These are phyloP conservation scores for Pseudogymnoascus sp. DNA, from an alignment of 2,329 filamentous ascomycete species.

Conservation along the genomic window DNA sequence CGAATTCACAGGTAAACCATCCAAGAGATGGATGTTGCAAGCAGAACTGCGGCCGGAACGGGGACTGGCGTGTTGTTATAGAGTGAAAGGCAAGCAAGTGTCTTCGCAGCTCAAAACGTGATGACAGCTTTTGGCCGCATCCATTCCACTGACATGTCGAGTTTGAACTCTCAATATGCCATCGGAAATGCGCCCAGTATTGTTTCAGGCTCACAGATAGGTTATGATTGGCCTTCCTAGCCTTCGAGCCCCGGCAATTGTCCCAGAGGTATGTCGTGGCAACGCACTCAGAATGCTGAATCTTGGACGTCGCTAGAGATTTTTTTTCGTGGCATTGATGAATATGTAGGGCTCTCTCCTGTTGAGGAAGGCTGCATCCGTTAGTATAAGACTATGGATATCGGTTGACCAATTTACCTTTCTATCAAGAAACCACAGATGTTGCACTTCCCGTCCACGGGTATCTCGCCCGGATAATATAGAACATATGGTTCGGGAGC, in stretches of 20 bases:
- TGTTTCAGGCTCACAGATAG: not conserved
- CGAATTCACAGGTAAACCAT: not conserved
- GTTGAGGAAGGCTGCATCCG: constrained; percentile 1
- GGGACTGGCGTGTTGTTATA: constrained; percentile 2
- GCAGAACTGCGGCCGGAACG: not conserved
- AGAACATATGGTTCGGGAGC: not conserved
- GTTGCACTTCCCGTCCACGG: not conserved
- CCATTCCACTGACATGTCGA: not conserved
- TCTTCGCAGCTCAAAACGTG: not conserved
- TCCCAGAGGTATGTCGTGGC: constrained; percentile 1
- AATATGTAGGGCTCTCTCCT: constrained; percentile 8
- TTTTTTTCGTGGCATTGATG: constrained; percentile 4
- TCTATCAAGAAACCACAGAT: not conserved
- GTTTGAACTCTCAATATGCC: not conserved
- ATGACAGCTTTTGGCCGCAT: constrained; percentile 6
- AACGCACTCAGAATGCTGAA: constrained; percentile 1
- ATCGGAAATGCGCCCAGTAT: not conserved
- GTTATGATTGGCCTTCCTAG: not conserved
- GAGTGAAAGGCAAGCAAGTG: constrained; percentile 1
- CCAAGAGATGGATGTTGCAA: constrained; percentile 1
- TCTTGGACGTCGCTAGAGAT: not conserved
- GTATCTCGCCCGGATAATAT: not conserved
- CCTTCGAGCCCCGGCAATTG: not conserved
- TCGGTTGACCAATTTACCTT: not conserved
- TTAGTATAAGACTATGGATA: not conserved